A percentile compares a stretch with the other conserved stretches of the same genome.
Evolutionary conservation across 352 stramenopile genomes (phyloP).

Genomic region (Phytophthora europaea): DNA sequence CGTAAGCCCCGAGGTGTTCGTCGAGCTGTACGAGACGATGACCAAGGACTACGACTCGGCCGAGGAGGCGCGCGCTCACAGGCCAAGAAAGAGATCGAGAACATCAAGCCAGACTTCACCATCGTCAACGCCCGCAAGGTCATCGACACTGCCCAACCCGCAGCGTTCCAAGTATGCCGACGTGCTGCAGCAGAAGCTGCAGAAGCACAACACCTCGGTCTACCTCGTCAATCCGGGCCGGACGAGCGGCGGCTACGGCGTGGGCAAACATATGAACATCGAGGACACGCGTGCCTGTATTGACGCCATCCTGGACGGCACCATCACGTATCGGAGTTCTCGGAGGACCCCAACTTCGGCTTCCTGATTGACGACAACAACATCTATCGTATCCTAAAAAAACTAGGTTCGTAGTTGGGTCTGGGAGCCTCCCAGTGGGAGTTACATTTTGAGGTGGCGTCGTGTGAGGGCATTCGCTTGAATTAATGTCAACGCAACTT

Average conservation of each 20-base stretch:
- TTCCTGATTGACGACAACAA: slow-evolving; percentile 53
- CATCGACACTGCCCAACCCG: slow-evolving; percentile 83
- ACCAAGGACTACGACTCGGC: slow-evolving; percentile 93
- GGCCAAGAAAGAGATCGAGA: slow-evolving; percentile 87
- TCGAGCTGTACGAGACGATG: slow-evolving; percentile 96
- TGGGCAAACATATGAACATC: slow-evolving; percentile 96
- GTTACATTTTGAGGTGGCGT: too few relatives aligned
- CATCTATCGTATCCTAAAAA: neutral
- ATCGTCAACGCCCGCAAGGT: slow-evolving; percentile 99
- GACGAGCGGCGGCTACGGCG: slow-evolving; percentile 73
- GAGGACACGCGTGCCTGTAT: slow-evolving; percentile 97
- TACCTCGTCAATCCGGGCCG: slow-evolving; percentile 93
- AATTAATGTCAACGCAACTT: too few relatives aligned
- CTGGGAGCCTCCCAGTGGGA: too few relatives aligned
- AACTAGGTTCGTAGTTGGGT: too few relatives aligned
- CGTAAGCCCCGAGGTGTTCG: slow-evolving; percentile 94
- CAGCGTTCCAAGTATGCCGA: too few relatives aligned
- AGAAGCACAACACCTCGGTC: slow-evolving; percentile 33
- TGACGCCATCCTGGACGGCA: slow-evolving; percentile 95
- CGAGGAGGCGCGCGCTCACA: slow-evolving; percentile 95
- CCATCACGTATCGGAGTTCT: slow-evolving; percentile 37
- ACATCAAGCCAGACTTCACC: slow-evolving; percentile 98
- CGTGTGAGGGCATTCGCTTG: too few relatives aligned
- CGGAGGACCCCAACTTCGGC: slow-evolving; percentile 46
- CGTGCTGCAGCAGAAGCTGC: slow-evolving; percentile 82